These are phyloP conservation scores for Suillus spraguei DNA, from an alignment of 768 basidiomycete genomes.

Conservation along the genomic window DNA sequence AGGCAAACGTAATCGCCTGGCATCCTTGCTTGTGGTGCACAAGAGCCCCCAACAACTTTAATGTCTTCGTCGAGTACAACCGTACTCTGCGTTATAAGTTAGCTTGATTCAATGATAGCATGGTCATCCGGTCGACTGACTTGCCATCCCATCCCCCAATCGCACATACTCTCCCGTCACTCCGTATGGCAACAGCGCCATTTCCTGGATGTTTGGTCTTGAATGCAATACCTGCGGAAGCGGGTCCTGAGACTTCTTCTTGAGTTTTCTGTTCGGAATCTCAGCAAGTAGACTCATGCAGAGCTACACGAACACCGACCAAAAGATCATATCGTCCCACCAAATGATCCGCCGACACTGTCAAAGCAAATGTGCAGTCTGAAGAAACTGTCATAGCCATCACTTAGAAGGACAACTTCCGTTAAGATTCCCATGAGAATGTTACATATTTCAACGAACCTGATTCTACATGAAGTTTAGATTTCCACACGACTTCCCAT, in stretches of 20 bases:
- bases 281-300: conserved; percentile 7
- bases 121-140: conserved; percentile 47
- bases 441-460: conserved; percentile 42
- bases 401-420: background rate
- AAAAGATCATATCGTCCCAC: conserved; percentile 64
- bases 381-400: conserved; percentile 62
- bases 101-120: background rate
- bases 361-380: conserved; percentile 61
- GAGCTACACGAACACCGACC: conserved; percentile 35
- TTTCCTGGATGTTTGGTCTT: conserved; percentile 84
- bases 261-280: conserved; percentile 10
- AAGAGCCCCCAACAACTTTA: conserved; percentile 85
- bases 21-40: conserved; percentile 79
- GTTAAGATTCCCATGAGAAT: background rate
- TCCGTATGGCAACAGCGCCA: conserved; percentile 69
- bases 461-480: conserved; percentile 71
- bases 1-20: conserved; percentile 75
- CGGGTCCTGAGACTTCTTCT: conserved; percentile 19
- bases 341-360: conserved; percentile 86
- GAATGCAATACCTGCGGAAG: conserved; percentile 34
- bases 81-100: conserved; percentile 57
- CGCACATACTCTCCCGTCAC: conserved; percentile 80
- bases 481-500: conserved; percentile 73
- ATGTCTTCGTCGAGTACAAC: conserved; percentile 76
- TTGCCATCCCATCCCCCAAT: conserved; percentile 94